Evolutionary conservation across 163 green algal genomes (phyloP), one percentile per base, ranked within the genome.

Genomic region (Coccomyxa subellipsoidea): DNA sequence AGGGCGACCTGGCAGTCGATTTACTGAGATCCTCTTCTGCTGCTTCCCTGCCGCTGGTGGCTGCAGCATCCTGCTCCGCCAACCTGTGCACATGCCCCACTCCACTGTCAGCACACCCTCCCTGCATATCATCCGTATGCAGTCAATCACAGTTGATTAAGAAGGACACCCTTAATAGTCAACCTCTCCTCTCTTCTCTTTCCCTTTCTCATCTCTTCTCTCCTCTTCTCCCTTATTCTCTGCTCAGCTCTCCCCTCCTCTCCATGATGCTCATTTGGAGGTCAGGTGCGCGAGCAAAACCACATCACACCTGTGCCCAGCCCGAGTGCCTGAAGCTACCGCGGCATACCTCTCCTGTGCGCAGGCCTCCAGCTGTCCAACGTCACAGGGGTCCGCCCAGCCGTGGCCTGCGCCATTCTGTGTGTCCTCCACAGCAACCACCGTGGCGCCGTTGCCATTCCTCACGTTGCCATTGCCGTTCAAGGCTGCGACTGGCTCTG

Each of bases 281-380:
- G n/a, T n/a, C n/a, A n/a, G n/a, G n/a, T n/a, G 32, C 29, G 39
- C 81, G 8, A 54, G 27, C 47, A 59, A 59, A 59, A 59, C 47
- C 47, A 59, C 47, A 59, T 18, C 47, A 59, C 47, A 59, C 47
- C 47, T 59, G 47, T 59, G 15, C 47, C 23, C 47, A 59, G 69
- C 38, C 32, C 54, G 23, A 34, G 38, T 9, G 32, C 54, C 76
- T 83, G 66, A 4, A 81, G 80, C 47, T 89, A 80, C 76, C 31
- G 47, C 32, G 10, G 54, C 59, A 25, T 83, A 32, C 47, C 75
- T 59, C 66, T 92, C 86, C 35, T 76, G 29, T 10, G 87, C 85
- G 32, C 81, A 84, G 18, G 87, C 77, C 54, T 91, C 85, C 77
- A 94, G 84, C 40, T 92, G 85, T n/a, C 85, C 89, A 35, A 84